A percentile compares a stretch with the other conserved stretches of the same genome.
phyloP scores from a whole-genome alignment of 441 rosid species.

The Manihot esculenta region DNA sequence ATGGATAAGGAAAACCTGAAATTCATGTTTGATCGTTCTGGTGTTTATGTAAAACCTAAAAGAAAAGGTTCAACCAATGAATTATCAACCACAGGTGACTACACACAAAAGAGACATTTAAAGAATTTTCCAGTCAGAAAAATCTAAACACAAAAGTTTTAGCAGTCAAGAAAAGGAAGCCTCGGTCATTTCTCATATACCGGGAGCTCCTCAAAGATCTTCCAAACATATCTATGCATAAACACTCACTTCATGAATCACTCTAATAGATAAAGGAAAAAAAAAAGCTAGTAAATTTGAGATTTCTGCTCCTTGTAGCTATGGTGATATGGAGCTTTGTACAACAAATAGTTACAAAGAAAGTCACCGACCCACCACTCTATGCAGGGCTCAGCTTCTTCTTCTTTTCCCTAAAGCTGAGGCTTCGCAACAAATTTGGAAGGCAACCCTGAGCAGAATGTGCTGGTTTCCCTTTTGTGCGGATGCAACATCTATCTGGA shows the following conservation, averaged over 20 bases:
- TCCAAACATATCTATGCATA: background rate
- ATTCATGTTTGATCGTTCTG: background rate
- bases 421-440: conserved; percentile 44
- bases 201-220: background rate
- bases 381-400: conserved; percentile 31
- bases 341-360: background rate
- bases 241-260: conserved; percentile 3
- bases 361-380: conserved; percentile 12
- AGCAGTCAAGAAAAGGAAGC: background rate
- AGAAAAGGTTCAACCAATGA: too few species aligned
- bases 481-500: background rate
- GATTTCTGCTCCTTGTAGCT: conserved; percentile 3
- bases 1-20: background rate
- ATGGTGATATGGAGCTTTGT: background rate
- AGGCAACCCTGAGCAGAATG: conserved; percentile 48
- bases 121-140: background rate
- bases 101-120: background rate
- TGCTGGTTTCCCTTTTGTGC: conserved; percentile 30
- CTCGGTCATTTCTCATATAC: background rate
- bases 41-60: too few species aligned
- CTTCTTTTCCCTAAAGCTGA: conserved; percentile 48
- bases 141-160: too few species aligned
- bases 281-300: background rate
- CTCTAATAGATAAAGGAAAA: background rate
- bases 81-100: too few species aligned